phyloP scores from a whole-genome alignment of 2,329 filamentous ascomycete species.

The Colletotrichum gigasporum region DNA sequence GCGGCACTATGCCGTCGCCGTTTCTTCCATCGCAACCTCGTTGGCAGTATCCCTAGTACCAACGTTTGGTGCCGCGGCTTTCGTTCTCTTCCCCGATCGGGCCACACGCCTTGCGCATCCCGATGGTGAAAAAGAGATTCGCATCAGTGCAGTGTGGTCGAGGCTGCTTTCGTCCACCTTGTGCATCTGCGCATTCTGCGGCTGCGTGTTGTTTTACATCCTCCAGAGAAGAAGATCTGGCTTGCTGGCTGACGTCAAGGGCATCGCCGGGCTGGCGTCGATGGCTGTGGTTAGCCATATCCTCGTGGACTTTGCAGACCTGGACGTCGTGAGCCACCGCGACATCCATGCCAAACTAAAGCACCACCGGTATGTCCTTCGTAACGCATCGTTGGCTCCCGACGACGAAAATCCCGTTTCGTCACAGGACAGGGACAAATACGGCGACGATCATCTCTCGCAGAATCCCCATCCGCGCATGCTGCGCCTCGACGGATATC shows the following conservation, averaged over 20 bases:
- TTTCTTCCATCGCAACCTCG: conserved; percentile 71
- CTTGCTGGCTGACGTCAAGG: conserved; percentile 73
- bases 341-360: conserved; percentile 76
- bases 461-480: conserved; percentile 76
- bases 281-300: conserved; percentile 81
- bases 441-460: conserved; percentile 58
- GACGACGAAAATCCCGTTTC: conserved; percentile 60
- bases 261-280: conserved; percentile 77
- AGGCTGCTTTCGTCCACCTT: conserved; percentile 67
- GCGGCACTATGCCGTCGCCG: conserved; percentile 73
- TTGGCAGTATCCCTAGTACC: conserved; percentile 76
- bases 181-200: conserved; percentile 65
- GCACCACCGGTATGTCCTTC: conserved; percentile 72
- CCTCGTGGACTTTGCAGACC: conserved; percentile 76
- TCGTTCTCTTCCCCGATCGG: conserved; percentile 65
- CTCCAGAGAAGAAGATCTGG: conserved; percentile 72
- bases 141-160: conserved; percentile 67
- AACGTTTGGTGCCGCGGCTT: conserved; percentile 71
- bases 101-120: conserved; percentile 52
- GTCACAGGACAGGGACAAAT: conserved; percentile 54
- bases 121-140: conserved; percentile 59
- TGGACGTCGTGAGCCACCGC: conserved; percentile 72
- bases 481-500: conserved; percentile 67
- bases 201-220: conserved; percentile 66
- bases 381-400: conserved; percentile 76